phyloP scores from a whole-genome alignment of 2,329 filamentous ascomycete genomes.

The Phyllosticta paracitricarpa region DNA sequence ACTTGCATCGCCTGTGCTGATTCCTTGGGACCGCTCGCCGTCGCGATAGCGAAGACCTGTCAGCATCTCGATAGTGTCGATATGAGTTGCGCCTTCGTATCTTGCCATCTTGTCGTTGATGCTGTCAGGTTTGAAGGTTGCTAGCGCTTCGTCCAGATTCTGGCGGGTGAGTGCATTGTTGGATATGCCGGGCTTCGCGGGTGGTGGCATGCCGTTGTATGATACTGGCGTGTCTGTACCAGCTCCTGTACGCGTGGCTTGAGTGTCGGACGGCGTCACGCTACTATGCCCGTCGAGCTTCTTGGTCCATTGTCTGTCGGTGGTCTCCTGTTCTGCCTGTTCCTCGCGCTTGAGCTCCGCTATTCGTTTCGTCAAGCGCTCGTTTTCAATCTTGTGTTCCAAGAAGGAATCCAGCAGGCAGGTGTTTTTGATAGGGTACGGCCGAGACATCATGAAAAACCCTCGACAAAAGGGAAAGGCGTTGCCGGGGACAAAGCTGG shows the following conservation, averaged over 20 bases:
- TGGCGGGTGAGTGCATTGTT: slow-evolving; percentile 67
- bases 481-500: slow-evolving; percentile 44
- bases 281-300: slow-evolving; percentile 49
- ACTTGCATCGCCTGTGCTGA: slow-evolving; percentile 76
- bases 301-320: slow-evolving; percentile 48
- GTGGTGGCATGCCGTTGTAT: slow-evolving; percentile 53
- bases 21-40: slow-evolving; percentile 77
- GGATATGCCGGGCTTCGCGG: slow-evolving; percentile 50
- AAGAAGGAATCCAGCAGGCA: slow-evolving; percentile 82
- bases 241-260: slow-evolving; percentile 24
- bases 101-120: slow-evolving; percentile 77
- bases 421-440: slow-evolving; percentile 82
- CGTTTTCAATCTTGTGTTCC: slow-evolving; percentile 95
- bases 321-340: slow-evolving; percentile 61
- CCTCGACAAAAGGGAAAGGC: slow-evolving; percentile 65
- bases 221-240: slow-evolving; percentile 21
- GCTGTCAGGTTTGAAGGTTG: slow-evolving; percentile 59
- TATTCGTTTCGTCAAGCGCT: slow-evolving; percentile 73
- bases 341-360: slow-evolving; percentile 79
- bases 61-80: slow-evolving; percentile 86
- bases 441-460: slow-evolving; percentile 86
- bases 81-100: slow-evolving; percentile 62
- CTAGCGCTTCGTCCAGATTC: slow-evolving; percentile 64
- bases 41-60: slow-evolving; percentile 82
- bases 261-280: slow-evolving; percentile 35